phyloP scores from a whole-genome alignment of 2,329 filamentous ascomycete genomes.

The Colletotrichum costaricense region DNA sequence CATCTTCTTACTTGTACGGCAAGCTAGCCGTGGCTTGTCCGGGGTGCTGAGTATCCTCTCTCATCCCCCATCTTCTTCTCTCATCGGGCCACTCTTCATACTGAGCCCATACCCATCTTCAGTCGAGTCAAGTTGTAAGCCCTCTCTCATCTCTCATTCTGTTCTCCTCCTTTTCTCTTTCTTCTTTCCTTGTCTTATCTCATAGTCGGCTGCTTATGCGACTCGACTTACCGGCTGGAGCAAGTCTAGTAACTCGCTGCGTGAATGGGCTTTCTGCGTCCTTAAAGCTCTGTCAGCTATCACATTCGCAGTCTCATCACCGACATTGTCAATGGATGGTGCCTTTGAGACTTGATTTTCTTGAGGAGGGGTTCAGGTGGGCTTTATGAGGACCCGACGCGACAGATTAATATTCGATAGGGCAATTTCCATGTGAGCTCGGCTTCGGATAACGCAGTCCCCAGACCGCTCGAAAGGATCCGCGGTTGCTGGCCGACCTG shows the following conservation, averaged over 20 bases:
- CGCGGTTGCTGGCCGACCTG: slow-evolving; percentile 8
- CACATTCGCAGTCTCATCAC: slow-evolving; percentile 9
- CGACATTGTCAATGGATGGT: background rate
- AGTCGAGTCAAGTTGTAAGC: background rate
- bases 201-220: slow-evolving; percentile 20
- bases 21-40: slow-evolving; percentile 16
- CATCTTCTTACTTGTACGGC: slow-evolving; percentile 15
- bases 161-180: background rate
- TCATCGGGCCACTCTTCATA: slow-evolving; percentile 18
- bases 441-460: slow-evolving; percentile 13
- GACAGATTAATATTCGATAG: slow-evolving; percentile 10
- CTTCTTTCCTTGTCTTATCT: slow-evolving; percentile 18
- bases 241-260: slow-evolving; percentile 13
- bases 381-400: slow-evolving; percentile 3
- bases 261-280: background rate
- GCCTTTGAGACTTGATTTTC: background rate
- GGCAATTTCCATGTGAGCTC: slow-evolving; percentile 15
- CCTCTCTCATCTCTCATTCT: background rate
- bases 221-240: slow-evolving; percentile 16
- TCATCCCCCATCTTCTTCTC: background rate
- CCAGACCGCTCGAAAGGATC: slow-evolving; percentile 23
- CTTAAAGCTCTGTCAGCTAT: slow-evolving; percentile 26
- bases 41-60: background rate
- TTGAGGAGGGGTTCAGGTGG: slow-evolving; percentile 7
- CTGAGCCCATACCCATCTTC: background rate